phyloP scores from a whole-genome alignment of 345 rosid genomes.

The Salix dunnii region DNA sequence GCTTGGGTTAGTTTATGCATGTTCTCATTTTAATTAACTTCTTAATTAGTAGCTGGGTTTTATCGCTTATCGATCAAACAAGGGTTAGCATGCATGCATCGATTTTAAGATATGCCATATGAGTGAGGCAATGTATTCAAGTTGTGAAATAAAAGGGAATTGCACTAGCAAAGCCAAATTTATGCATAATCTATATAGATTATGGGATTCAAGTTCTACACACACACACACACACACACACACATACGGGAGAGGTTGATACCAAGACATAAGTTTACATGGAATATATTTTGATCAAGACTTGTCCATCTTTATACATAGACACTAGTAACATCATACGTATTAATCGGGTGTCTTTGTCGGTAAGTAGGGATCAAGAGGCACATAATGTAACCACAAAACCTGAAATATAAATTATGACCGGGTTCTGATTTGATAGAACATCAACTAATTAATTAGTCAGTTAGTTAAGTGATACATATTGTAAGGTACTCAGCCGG shows the following conservation, averaged over 20 bases:
- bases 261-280: not conserved
- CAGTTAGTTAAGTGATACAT: not conserved
- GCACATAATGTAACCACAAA: constrained; percentile 20
- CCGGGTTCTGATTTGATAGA: constrained; percentile 27
- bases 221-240: too few relatives aligned
- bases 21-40: not conserved
- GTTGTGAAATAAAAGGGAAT: constrained; percentile 37
- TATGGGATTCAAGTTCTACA: not conserved
- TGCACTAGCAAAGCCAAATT: constrained; percentile 37
- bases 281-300: not conserved
- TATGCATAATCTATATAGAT: not conserved
- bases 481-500: not conserved
- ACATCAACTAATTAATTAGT: constrained; percentile 1
- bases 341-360: constrained; percentile 23
- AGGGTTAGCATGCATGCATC: not conserved
- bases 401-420: constrained; percentile 12
- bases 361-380: constrained; percentile 43
- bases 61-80: constrained; percentile 37
- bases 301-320: not conserved
- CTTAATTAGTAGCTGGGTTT: constrained; percentile 13
- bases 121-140: constrained; percentile 23
- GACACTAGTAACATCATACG: not conserved
- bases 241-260: not conserved
- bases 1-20: not conserved
- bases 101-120: constrained; percentile 16